Base-by-base conservation (phyloP, 345 rosid genomes). In the Cardiospermum halicacabum region DNA sequence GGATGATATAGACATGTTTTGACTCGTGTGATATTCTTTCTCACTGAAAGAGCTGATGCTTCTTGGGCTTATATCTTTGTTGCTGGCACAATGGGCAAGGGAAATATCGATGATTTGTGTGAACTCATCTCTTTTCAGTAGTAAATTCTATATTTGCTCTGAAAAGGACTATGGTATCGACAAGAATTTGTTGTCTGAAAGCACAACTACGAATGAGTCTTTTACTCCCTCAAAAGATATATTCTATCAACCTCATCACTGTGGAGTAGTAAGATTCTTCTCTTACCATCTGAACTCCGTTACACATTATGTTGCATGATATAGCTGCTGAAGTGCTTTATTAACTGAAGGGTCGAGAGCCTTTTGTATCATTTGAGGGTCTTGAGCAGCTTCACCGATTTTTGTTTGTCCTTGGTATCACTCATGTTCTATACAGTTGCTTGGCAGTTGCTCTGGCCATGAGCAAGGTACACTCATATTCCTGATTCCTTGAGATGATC, bases 61-160 rank as follows among this genome's bases (percentile, higher is more conserved):
- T 80, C 88, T 92, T 36, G 96, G 98, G 59, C 91, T 92, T 56
- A 87, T 92, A 84, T 92, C 98, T 19, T 76, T 92, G 72, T 61
- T 89, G 66, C 67, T 92, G 85, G 93, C 93, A 31, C 98, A 89
- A 92, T 85, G 93, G 73, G 96, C 96, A 8, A 73, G 91, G 54
- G 74, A 88, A 91, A 87, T 92, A 75, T 89, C 98, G 27, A 88
- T 89, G 81, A 89, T 89, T 32, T 92, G 98, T 63, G 89, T 89
- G 28, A 74, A 83, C 69, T 85, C 98, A 15, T 89, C 98, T 63
- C 87, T 89, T 72, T 89, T 92, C 89, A 84, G 69, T 73, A 82
- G 96, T 66, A 85, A 74, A 65, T 89, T 92, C 82, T 92, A 80
- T 61, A 79, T 82, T 39, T 92, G 96, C 64, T 89, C 98, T 1